These are phyloP conservation scores for Physaria fendleri DNA, from an alignment of 345 rosid species.

Conservation along the genomic window DNA sequence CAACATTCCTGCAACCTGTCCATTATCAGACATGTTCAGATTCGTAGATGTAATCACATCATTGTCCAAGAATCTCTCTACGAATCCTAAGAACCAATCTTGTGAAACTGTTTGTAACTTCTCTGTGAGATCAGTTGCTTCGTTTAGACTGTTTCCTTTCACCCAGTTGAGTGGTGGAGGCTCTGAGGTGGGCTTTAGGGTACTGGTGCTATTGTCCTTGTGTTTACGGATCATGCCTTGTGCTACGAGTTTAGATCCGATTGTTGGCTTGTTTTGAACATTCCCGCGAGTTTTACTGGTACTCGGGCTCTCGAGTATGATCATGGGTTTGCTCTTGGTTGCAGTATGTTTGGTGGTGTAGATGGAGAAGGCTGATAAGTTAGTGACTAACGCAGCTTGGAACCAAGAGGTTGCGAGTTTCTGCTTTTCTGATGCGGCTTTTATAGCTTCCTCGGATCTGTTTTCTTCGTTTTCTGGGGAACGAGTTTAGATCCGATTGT, in stretches of 20 bases:
- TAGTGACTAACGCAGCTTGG: constrained; percentile 81
- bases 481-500: constrained; percentile 60
- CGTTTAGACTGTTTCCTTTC: constrained; percentile 58
- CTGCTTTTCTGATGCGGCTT: constrained; percentile 49
- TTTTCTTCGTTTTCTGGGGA: no score
- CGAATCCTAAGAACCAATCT: constrained; percentile 89
- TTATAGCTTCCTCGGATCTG: constrained; percentile 68
- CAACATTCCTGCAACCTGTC: constrained; percentile 87
- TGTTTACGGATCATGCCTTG: constrained; percentile 58
- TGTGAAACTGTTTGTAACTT: constrained; percentile 67
- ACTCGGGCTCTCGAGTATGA: constrained; percentile 49
- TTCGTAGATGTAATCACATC: constrained; percentile 48
- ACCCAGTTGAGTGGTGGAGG: constrained; percentile 64
- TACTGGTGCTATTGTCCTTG: constrained; percentile 38
- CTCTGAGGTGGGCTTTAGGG: constrained; percentile 40
- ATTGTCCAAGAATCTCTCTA: constrained; percentile 83
- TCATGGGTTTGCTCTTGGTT: constrained; percentile 41
- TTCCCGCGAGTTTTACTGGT: constrained; percentile 43
- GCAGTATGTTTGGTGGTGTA: constrained; percentile 34
- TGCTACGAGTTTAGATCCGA: constrained; percentile 68
- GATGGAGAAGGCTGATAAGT: constrained; percentile 68
- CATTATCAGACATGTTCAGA: constrained; percentile 57
- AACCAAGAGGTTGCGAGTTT: constrained; percentile 79
- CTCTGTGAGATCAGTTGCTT: constrained; percentile 70
- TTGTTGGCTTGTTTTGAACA: constrained; percentile 40